Base-by-base conservation (phyloP, 2,329 filamentous ascomycete genomes). In the Fusarium austroafricanum region DNA sequence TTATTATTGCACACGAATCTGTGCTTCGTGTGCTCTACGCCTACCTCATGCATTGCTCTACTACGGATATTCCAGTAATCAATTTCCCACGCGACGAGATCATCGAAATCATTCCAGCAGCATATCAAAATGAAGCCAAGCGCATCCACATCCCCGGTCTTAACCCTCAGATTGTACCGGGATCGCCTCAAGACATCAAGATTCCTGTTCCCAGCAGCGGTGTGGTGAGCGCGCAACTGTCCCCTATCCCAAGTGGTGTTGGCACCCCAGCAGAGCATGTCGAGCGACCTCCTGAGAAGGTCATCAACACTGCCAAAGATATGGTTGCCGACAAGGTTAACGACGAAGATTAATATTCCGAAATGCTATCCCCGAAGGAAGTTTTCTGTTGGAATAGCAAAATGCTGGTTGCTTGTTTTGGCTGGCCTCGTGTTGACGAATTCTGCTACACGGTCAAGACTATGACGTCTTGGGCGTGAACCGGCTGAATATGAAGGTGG, bases 1-100 rank as follows among this genome's bases (percentile, higher is more conserved):
- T 99, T 53, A 97, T 99, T 76, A 97, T 99, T 71, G 96, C 96
- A 1, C 96, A 99, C 78, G 96, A 99, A 79, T 97, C 93, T 51
- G 96, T 99, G n/a, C 86, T 99, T 45, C 92, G 96, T 42, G 96
- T 99, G 23, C 86, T 99, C 5, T 99, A 99, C 77, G 94, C 94
- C 23, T 99, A 99, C 79, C 85, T 99, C 38, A 99, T 99, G 96
- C 96, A 97, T 72, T 98, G 96, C 81, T 96, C 95, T 77, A 94
- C 96, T 10, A 92, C 91, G 79, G 94, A 97, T 75, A 99, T 99
- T 66, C 96, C 96, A 6, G 91, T 90, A 71, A 87, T 99, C 65
- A 92, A 93, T 70, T 99, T 99, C 75, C 96, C 96, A 6, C 92
- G 96, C 42, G 91, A 99, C 76, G 94, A 99, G 78, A 98, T 99